Percentiles rank a stretch among this genome's conserved stretches.
These are phyloP conservation scores for Didymella keratinophila DNA, from an alignment of 2,329 filamentous ascomycete species.

Conservation along the genomic window DNA sequence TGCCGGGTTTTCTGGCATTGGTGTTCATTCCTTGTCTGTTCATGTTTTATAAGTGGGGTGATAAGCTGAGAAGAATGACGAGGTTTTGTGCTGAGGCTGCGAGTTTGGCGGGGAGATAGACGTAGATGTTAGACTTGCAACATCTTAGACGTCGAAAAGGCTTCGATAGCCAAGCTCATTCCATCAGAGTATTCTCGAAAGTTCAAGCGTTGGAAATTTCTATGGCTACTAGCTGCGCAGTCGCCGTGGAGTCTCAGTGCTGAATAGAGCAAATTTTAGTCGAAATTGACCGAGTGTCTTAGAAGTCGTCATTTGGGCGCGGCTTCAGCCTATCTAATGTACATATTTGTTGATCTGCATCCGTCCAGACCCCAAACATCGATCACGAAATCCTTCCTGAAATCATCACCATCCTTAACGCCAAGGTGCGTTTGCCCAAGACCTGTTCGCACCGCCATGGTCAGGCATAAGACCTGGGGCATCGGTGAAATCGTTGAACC, in stretches of 20 bases:
- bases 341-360: too few species aligned
- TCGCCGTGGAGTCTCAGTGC: too few species aligned
- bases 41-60: conserved; percentile 29
- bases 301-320: too few species aligned
- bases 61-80: conserved; percentile 29
- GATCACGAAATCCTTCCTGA: background rate
- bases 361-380: too few species aligned
- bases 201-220: too few species aligned
- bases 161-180: too few species aligned
- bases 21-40: conserved; percentile 46
- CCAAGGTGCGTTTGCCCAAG: conserved; percentile 2
- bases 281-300: too few species aligned
- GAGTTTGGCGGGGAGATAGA: conserved; percentile 18
- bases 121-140: background rate
- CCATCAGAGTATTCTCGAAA: too few species aligned
- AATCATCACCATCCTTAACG: background rate
- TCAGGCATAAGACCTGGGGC: background rate
- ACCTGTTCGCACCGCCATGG: background rate
- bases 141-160: background rate
- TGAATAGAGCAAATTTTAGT: too few species aligned
- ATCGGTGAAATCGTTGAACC: background rate
- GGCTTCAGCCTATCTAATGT: too few species aligned
- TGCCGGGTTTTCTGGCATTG: conserved; percentile 57
- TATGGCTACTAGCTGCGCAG: too few species aligned
- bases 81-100: conserved; percentile 32